Percentiles rank a stretch among this genome's conserved stretches.
Conservation (phyloP, 805 yeast species). For the Hanseniaspora lachancei region DNA sequence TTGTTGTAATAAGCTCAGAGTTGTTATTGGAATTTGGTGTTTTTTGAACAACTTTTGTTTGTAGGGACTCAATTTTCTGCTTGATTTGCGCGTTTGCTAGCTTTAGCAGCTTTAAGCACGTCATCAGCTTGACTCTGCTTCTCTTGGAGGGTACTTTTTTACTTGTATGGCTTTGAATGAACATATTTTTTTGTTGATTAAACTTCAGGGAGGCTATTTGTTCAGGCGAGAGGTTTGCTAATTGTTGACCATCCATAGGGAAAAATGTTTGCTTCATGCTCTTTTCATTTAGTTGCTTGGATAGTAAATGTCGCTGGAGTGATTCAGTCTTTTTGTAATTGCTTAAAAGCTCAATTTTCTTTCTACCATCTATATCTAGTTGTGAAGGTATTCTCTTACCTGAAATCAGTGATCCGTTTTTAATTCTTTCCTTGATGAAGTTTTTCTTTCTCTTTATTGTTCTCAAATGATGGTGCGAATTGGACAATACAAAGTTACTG, state of each 20-base stretch:
- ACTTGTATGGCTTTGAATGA: conserved; percentile 18
- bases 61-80: conserved; percentile 50
- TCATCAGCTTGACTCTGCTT: conserved; percentile 39
- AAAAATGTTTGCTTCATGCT: not conserved
- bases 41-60: conserved; percentile 22
- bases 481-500: conserved; percentile 9
- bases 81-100: conserved; percentile 69
- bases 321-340: not conserved
- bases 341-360: not conserved
- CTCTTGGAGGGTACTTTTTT: conserved; percentile 57
- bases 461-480: conserved; percentile 10
- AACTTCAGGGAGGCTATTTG: not conserved
- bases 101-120: conserved; percentile 65
- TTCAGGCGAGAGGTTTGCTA: not conserved
- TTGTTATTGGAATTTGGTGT: conserved; percentile 18
- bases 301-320: not conserved
- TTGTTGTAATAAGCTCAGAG: conserved; percentile 74
- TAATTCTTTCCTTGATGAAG: conserved; percentile 8
- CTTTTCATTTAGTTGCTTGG: conserved; percentile 2
- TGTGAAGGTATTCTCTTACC: conserved; percentile 4
- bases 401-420: conserved; percentile 11
- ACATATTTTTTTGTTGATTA: conserved; percentile 5
- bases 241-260: not conserved
- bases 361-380: conserved; percentile 4
- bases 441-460: conserved; percentile 11